Evolutionary conservation across 345 rosid species (phyloP).

Genomic region (Arabis alpina): DNA sequence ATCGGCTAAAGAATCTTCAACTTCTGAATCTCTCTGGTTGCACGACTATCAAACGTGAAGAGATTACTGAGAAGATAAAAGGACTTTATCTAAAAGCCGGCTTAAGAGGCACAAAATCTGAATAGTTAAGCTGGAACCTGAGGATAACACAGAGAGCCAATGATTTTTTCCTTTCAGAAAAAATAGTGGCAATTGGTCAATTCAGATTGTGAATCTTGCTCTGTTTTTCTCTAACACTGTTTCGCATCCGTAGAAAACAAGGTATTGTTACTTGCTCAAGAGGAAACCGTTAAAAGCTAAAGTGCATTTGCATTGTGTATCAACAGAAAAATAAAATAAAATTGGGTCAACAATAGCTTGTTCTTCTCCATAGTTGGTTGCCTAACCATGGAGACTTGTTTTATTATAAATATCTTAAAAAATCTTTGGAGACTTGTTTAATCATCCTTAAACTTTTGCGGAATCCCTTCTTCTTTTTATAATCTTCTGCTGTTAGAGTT

Average conservation of each 20-base stretch:
- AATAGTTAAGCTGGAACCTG: not conserved
- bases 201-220: not conserved
- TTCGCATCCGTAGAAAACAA: not conserved
- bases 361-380: too few relatives aligned
- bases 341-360: not conserved
- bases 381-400: too few relatives aligned
- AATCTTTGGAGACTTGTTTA: too few relatives aligned
- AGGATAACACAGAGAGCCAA: slow-evolving; percentile 1
- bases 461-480: too few relatives aligned
- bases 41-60: not conserved
- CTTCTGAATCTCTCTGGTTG: slow-evolving; percentile 26
- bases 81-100: slow-evolving; percentile 22
- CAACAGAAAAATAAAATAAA: not conserved
- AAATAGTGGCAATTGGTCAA: not conserved
- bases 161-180: not conserved
- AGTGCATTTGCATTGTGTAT: too few relatives aligned
- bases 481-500: too few relatives aligned
- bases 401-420: too few relatives aligned
- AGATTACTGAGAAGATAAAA: not conserved
- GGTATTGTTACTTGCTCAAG: not conserved
- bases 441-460: too few relatives aligned
- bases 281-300: too few relatives aligned
- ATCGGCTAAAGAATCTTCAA: slow-evolving; percentile 12
- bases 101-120: slow-evolving; percentile 18
- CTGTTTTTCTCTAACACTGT: slow-evolving; percentile 1